Evolutionary conservation across 75 land plant species (phyloP).

Genomic region (Larix kaempferi): DNA sequence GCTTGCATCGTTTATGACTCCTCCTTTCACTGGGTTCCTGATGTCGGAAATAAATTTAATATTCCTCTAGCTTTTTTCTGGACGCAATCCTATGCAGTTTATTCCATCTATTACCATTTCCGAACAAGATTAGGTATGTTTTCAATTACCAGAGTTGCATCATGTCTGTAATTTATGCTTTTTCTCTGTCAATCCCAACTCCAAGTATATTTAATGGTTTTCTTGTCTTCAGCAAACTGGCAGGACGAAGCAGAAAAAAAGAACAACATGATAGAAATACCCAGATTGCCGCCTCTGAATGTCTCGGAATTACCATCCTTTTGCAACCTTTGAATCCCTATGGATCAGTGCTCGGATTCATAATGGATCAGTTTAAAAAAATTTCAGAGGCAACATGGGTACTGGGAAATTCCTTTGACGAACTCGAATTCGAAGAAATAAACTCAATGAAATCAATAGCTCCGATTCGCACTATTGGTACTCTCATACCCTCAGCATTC

Average conservation of each 20-base stretch:
- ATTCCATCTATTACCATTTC: conserved; percentile 30
- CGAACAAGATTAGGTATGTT: not conserved
- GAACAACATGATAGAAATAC: conserved; percentile 30
- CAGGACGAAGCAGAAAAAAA: conserved; percentile 10
- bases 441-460: too few species aligned
- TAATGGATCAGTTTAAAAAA: conserved; percentile 16
- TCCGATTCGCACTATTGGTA: conserved; percentile 51
- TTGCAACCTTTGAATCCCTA: conserved; percentile 34
- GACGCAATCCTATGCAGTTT: conserved; percentile 53
- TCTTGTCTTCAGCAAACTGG: not conserved
- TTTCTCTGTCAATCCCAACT: too few species aligned
- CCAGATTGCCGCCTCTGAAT: conserved; percentile 37
- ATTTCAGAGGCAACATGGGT: conserved; percentile 38
- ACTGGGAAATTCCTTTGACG: conserved; percentile 50
- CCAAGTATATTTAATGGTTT: not conserved
- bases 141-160: too few species aligned
- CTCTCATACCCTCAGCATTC: conserved; percentile 41
- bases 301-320: conserved; percentile 55
- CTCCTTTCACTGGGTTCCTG: conserved; percentile 52
- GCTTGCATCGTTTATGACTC: conserved; percentile 49
- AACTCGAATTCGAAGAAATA: too few species aligned
- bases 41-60: conserved; percentile 36
- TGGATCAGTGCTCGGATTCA: conserved; percentile 10
- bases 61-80: conserved; percentile 54
- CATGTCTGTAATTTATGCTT: too few species aligned